These are phyloP conservation scores for Candida adriatica DNA, from an alignment of 805 yeast genomes.

Conservation along the genomic window DNA sequence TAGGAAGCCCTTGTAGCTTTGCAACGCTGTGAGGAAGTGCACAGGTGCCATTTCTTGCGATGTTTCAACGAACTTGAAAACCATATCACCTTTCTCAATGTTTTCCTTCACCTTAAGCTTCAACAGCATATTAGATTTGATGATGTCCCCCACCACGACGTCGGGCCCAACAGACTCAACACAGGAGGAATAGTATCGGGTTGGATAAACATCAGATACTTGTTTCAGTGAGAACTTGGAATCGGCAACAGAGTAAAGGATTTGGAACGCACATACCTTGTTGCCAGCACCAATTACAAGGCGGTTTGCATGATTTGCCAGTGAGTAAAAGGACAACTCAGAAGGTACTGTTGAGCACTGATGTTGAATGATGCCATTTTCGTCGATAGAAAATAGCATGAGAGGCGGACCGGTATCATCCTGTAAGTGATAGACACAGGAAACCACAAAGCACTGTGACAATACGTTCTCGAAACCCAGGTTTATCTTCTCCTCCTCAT, in stretches of 20 bases:
- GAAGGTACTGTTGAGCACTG: conserved; percentile 15
- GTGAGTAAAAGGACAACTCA: conserved; percentile 19
- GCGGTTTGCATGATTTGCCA: conserved; percentile 25
- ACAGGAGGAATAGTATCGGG: conserved; percentile 9
- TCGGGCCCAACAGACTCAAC: conserved; percentile 17
- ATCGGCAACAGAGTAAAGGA: conserved; percentile 29
- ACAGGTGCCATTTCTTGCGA: conserved; percentile 3
- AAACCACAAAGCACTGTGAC: conserved; percentile 30
- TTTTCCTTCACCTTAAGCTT: conserved; percentile 9
- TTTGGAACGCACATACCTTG: conserved; percentile 22
- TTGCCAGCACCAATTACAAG: conserved; percentile 28
- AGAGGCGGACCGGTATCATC: conserved; percentile 25
- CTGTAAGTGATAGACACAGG: conserved; percentile 29
- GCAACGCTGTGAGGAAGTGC: conserved; percentile 15
- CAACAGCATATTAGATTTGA: conserved; percentile 9
- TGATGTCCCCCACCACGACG: conserved; percentile 17
- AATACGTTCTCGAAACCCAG: conserved; percentile 28
- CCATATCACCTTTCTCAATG: conserved; percentile 7
- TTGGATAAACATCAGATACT: conserved; percentile 18
- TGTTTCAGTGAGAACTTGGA: conserved; percentile 25
- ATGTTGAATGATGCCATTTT: conserved; percentile 26
- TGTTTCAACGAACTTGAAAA: conserved; percentile 11
- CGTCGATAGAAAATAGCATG: conserved; percentile 30
- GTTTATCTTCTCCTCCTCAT: conserved; percentile 20
- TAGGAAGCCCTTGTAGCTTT: conserved; percentile 5